Conservation (phyloP, 148 eudicot genomes). For the Salicornia ramosissima region DNA sequence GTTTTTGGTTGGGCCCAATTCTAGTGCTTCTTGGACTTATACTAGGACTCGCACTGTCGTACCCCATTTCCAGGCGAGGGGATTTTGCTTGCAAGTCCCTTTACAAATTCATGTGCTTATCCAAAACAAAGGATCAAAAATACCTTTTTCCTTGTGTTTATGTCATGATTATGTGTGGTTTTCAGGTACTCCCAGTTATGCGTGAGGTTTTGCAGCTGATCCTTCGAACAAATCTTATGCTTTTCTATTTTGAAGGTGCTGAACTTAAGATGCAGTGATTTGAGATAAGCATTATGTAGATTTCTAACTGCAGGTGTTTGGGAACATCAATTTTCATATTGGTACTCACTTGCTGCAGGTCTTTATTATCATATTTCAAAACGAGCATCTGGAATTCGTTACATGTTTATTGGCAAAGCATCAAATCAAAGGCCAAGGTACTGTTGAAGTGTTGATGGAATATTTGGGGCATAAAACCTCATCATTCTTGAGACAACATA, state of each 20-base stretch:
- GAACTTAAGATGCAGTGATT: constrained; percentile 3
- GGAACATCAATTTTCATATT: constrained; percentile 6
- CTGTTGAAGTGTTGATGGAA: neutral
- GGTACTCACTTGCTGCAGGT: constrained; percentile 48
- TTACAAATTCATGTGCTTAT: too few species aligned
- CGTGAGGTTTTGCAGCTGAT: constrained; percentile 73
- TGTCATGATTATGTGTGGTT: constrained; percentile 17
- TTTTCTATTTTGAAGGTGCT: constrained; percentile 98
- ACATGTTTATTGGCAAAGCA: constrained; percentile 89
- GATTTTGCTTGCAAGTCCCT: too few species aligned
- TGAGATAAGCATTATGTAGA: neutral
- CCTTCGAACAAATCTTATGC: constrained; percentile 90
- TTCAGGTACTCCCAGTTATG: constrained; percentile 75
- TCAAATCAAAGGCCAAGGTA: constrained; percentile 92
- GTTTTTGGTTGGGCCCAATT: neutral
- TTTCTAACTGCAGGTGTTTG: constrained; percentile 7
- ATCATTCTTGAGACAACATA: too few species aligned
- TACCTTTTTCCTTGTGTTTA: too few species aligned
- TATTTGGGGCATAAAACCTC: constrained; percentile 1
- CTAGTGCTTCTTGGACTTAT: neutral
- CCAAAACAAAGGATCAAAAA: too few species aligned
- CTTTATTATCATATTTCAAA: constrained; percentile 93
- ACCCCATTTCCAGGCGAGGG: neutral
- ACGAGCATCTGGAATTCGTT: constrained; percentile 91
- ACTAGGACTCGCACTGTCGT: neutral